phyloP scores from a whole-genome alignment of 768 basidiomycete genomes.

The Symmetrospora coprosmae region DNA sequence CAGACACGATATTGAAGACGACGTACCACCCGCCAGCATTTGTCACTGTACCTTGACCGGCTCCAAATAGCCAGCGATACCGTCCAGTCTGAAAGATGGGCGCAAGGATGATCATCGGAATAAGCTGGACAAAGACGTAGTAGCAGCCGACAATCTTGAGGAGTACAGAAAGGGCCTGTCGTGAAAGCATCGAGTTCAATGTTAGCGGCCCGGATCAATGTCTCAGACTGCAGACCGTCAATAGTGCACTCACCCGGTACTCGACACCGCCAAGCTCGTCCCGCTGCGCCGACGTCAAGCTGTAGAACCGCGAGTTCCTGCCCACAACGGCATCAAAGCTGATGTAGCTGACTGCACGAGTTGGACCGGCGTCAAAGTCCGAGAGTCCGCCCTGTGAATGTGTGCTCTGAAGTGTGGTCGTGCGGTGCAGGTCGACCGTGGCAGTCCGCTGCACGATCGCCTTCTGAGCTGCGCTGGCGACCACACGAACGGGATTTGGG shows the following conservation, averaged over 20 bases:
- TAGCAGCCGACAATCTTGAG: conserved; percentile 41
- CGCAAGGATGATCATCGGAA: conserved; percentile 58
- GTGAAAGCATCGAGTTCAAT: too few species aligned
- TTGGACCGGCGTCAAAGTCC: conserved; percentile 39
- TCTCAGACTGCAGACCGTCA: not conserved
- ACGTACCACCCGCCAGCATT: conserved; percentile 71
- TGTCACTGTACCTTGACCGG: conserved; percentile 7
- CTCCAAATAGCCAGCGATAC: conserved; percentile 36
- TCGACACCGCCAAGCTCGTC: conserved; percentile 91
- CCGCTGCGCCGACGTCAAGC: conserved; percentile 60
- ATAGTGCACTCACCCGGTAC: conserved; percentile 48
- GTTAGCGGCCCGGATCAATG: not conserved
- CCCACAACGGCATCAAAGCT: conserved; percentile 55
- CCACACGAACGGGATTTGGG: conserved; percentile 36
- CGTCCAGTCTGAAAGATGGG: conserved; percentile 53
- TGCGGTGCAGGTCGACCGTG: conserved; percentile 61
- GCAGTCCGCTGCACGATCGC: conserved; percentile 49
- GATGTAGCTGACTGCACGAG: conserved; percentile 56
- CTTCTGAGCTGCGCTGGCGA: conserved; percentile 43
- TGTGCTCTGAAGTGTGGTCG: conserved; percentile 43
- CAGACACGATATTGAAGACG: conserved; percentile 65
- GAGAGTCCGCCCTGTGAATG: conserved; percentile 29
- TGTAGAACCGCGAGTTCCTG: conserved; percentile 37
- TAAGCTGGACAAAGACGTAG: conserved; percentile 54
- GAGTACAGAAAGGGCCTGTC: conserved; percentile 29